A percentile compares a stretch with the other conserved stretches of the same genome.
Conservation (phyloP, 176 grass and related monocot species). For the Triticum timopheevii region DNA sequence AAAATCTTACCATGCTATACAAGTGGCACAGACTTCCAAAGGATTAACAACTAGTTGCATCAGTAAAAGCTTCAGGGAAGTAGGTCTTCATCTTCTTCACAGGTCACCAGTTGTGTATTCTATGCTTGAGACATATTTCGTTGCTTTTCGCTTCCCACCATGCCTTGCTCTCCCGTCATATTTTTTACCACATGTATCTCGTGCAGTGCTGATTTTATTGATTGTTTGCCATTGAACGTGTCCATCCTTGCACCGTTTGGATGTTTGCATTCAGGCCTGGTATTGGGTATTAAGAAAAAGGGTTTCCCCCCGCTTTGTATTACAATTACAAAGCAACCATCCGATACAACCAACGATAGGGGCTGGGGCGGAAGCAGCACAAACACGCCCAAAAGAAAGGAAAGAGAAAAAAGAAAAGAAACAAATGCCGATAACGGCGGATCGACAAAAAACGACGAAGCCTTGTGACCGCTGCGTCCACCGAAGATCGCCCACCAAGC, state of each 20-base stretch:
- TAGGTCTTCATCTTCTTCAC: neutral
- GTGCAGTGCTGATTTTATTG: neutral
- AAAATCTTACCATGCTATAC: neutral
- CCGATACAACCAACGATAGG: too few relatives aligned
- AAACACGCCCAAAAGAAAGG: too few relatives aligned
- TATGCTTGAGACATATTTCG: constrained; percentile 2
- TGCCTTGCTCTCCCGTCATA: neutral
- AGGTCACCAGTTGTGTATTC: neutral
- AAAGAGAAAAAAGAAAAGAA: too few relatives aligned
- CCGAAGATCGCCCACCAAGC: too few relatives aligned
- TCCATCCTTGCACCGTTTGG: neutral
- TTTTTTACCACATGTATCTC: neutral
- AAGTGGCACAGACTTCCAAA: neutral
- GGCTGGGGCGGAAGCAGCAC: too few relatives aligned
- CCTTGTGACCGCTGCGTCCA: too few relatives aligned
- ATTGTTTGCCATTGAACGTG: neutral
- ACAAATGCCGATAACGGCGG: too few relatives aligned
- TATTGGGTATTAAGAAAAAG: too few relatives aligned
- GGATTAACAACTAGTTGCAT: neutral
- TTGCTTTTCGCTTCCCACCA: neutral
- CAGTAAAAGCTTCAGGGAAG: constrained; percentile 3
- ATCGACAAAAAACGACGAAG: too few relatives aligned
- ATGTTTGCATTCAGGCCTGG: too few relatives aligned
- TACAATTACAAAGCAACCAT: too few relatives aligned
- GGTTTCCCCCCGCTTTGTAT: too few relatives aligned